These are phyloP conservation scores for Apiospora koreana DNA, from an alignment of 2,329 filamentous ascomycete genomes.

Conservation along the genomic window DNA sequence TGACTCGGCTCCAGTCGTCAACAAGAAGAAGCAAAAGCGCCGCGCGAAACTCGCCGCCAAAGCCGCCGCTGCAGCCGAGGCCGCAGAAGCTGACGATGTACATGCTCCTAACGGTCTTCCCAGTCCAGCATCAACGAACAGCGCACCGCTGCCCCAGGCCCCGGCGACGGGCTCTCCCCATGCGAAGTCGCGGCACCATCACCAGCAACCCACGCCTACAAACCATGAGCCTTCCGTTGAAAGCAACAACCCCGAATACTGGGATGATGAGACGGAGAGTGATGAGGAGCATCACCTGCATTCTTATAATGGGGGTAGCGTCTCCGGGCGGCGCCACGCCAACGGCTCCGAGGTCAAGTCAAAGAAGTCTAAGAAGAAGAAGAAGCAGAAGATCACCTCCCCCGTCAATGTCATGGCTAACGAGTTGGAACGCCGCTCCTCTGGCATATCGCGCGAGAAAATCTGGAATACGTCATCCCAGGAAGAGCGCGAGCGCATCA, in stretches of 20 bases:
- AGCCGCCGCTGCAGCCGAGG: conserved; percentile 53
- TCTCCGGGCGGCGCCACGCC: conserved; percentile 38
- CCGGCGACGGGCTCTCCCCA: not conserved
- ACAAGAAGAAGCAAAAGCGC: conserved; percentile 94
- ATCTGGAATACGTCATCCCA: conserved; percentile 97
- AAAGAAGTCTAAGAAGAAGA: conserved; percentile 72
- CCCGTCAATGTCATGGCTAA: conserved; percentile 22
- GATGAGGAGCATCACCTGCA: conserved; percentile 51
- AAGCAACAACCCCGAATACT: conserved; percentile 41
- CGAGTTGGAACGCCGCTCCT: conserved; percentile 22
- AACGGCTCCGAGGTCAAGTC: conserved; percentile 43
- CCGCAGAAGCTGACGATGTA: conserved; percentile 23
- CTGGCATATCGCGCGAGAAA: conserved; percentile 70
- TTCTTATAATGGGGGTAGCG: conserved; percentile 39
- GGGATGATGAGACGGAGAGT: conserved; percentile 56
- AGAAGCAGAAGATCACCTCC: conserved; percentile 52
- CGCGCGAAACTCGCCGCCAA: conserved; percentile 81
- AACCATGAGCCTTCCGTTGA: conserved; percentile 23
- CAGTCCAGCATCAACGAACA: conserved; percentile 35
- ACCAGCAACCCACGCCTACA: conserved; percentile 34
- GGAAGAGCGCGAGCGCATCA: conserved; percentile 95
- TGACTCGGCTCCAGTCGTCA: conserved; percentile 57
- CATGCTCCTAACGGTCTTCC: conserved; percentile 42
- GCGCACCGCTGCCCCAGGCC: conserved; percentile 23
- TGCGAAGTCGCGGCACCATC: conserved; percentile 15